Conservation (phyloP, 768 basidiomycete species). For the Rhizopogon vesiculosus region DNA sequence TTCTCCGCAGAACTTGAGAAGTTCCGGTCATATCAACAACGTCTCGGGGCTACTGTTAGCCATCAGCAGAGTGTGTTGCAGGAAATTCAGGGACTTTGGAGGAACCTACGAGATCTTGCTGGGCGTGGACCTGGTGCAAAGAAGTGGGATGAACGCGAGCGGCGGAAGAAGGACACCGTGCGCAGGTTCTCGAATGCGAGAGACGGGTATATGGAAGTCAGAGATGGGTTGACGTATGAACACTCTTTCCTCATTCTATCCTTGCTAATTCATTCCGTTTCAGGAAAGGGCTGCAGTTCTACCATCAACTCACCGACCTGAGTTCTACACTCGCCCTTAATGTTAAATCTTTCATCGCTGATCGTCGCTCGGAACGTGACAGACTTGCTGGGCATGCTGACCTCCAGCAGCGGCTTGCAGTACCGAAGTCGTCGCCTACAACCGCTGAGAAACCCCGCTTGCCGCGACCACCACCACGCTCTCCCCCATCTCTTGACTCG, state of each 20-base stretch:
- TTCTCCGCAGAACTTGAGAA: conserved; percentile 96
- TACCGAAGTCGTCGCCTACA: conserved; percentile 31
- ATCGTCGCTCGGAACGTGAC: conserved; percentile 68
- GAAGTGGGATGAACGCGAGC: conserved; percentile 81
- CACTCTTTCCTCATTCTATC: not conserved
- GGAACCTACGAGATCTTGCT: conserved; percentile 63
- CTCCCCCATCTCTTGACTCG: conserved; percentile 38
- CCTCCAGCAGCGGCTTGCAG: conserved; percentile 57
- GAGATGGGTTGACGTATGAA: conserved; percentile 78
- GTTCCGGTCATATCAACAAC: conserved; percentile 87
- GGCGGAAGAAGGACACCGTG: conserved; percentile 69
- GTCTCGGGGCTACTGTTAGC: conserved; percentile 71
- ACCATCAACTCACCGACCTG: conserved; percentile 71
- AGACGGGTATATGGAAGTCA: conserved; percentile 83
- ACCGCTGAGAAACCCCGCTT: conserved; percentile 46
- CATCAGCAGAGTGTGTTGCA: conserved; percentile 71
- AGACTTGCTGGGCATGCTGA: conserved; percentile 65
- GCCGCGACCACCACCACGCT: conserved; percentile 36
- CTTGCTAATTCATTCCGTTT: conserved; percentile 8
- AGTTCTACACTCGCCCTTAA: conserved; percentile 53
- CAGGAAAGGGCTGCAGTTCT: conserved; percentile 89
- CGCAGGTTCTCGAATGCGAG: conserved; percentile 69
- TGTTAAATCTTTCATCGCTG: conserved; percentile 55
- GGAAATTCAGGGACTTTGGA: conserved; percentile 74
- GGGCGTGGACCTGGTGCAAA: conserved; percentile 73